phyloP scores from a whole-genome alignment of 2,329 filamentous ascomycete species.

The Furcasterigmium sp. region DNA sequence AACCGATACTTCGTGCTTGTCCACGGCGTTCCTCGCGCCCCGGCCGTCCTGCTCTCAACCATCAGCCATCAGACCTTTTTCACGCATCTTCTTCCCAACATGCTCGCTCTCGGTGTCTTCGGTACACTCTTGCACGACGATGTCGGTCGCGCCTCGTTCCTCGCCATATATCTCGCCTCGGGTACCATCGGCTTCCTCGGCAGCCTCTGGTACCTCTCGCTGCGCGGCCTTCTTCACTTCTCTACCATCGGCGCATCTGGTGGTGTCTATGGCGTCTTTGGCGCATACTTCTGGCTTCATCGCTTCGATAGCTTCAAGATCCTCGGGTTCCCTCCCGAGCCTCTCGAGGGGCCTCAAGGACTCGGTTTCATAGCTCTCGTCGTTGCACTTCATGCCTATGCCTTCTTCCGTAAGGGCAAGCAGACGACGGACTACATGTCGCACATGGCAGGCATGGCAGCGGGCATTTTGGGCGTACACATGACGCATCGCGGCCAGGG shows the following conservation, averaged over 20 bases:
- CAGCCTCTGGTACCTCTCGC: conserved; percentile 47
- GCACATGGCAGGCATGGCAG: conserved; percentile 46
- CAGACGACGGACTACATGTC: conserved; percentile 45
- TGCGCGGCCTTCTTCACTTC: conserved; percentile 36
- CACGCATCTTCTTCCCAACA: conserved; percentile 59
- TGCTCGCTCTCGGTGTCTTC: conserved; percentile 60
- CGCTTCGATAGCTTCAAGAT: conserved; percentile 51
- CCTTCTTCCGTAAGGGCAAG: conserved; percentile 34
- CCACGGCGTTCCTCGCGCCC: conserved; percentile 58
- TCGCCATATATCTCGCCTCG: conserved; percentile 59
- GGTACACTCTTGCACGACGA: conserved; percentile 66
- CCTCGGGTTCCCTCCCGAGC: conserved; percentile 51
- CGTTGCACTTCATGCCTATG: conserved; percentile 44
- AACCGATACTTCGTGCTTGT: conserved; percentile 65
- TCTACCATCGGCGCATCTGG: conserved; percentile 64
- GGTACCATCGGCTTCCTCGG: conserved; percentile 54
- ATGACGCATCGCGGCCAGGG: conserved; percentile 17
- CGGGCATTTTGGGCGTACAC: conserved; percentile 37
- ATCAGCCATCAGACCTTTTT: conserved; percentile 64
- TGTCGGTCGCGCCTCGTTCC: conserved; percentile 61
- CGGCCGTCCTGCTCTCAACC: conserved; percentile 56
- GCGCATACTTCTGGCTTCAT: conserved; percentile 58
- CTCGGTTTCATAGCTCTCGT: conserved; percentile 48
- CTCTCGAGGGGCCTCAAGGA: conserved; percentile 45
- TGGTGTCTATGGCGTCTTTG: conserved; percentile 54